These are phyloP conservation scores for Beauveria varroae DNA, from an alignment of 2,329 filamentous ascomycete species.

Conservation along the genomic window DNA sequence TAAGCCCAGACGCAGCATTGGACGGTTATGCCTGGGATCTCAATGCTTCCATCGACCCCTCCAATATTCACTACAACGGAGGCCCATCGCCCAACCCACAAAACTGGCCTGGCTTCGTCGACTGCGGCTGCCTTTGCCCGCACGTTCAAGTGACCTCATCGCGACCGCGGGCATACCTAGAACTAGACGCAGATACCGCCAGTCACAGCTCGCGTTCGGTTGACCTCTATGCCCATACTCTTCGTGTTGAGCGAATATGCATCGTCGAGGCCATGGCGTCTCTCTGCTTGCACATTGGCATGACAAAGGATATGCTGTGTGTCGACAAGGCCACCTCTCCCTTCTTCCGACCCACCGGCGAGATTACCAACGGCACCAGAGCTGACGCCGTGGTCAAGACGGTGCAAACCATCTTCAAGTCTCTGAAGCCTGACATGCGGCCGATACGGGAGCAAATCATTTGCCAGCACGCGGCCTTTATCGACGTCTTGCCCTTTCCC, in stretches of 20 bases:
- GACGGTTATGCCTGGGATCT: neutral
- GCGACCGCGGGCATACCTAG: neutral
- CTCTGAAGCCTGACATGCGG: conserved; percentile 18
- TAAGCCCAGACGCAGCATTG: too few relatives aligned
- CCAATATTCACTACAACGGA: neutral
- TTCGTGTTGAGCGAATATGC: conserved; percentile 22
- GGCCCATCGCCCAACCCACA: neutral
- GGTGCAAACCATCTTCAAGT: conserved; percentile 18
- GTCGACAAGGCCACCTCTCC: conserved; percentile 19
- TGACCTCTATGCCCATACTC: neutral
- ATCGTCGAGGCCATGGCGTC: conserved; percentile 17
- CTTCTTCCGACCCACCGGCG: conserved; percentile 17
- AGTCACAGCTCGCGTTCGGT: neutral
- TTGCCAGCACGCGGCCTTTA: conserved; percentile 16
- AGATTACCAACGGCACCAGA: neutral
- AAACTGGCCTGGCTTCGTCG: neutral
- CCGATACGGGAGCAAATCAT: conserved; percentile 19
- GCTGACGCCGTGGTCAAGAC: conserved; percentile 10
- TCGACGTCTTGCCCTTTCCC: conserved; percentile 21
- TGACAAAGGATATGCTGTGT: conserved; percentile 20
- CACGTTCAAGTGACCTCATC: neutral
- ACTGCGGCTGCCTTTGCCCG: neutral
- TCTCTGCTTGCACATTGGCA: conserved; percentile 14
- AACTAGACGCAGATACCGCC: neutral
- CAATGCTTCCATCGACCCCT: neutral